Evolutionary conservation across 345 rosid species (phyloP).

Genomic region (Rhizophora apiculata): DNA sequence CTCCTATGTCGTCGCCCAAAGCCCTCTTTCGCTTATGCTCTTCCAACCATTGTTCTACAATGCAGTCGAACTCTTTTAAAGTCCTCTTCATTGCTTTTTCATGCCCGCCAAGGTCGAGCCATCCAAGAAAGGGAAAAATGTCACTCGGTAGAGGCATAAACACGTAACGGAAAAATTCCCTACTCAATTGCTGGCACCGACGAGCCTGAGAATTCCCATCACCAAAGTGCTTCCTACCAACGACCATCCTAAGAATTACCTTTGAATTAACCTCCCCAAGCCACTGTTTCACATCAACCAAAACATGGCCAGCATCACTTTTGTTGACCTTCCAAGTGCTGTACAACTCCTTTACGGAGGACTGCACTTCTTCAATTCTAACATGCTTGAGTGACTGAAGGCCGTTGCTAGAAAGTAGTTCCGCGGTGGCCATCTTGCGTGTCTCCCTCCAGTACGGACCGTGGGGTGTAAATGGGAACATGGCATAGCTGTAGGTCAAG

Average conservation of each 20-base stretch:
- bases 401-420: constrained; percentile 31
- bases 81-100: constrained; percentile 37
- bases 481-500: constrained; percentile 32
- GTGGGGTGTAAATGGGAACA: constrained; percentile 30
- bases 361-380: constrained; percentile 25
- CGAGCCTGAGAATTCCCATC: constrained; percentile 8
- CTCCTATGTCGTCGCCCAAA: not conserved
- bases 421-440: constrained; percentile 28
- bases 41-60: constrained; percentile 21
- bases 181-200: constrained; percentile 14
- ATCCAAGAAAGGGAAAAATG: constrained; percentile 29
- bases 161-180: constrained; percentile 4
- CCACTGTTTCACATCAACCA: constrained; percentile 33
- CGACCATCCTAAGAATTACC: constrained; percentile 32
- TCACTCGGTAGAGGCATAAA: constrained; percentile 26
- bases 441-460: constrained; percentile 43
- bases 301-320: not conserved
- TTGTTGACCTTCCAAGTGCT: constrained; percentile 10
- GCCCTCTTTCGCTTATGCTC: constrained; percentile 18
- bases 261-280: constrained; percentile 32
- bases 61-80: constrained; percentile 22
- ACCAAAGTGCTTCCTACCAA: constrained; percentile 32
- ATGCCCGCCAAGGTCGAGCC: constrained; percentile 37
- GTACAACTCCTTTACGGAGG: constrained; percentile 18
- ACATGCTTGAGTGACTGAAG: constrained; percentile 26